Evolutionary conservation across 2,329 filamentous ascomycete genomes (phyloP), one percentile per base, ranked within the genome.

Genomic region (Alternaria arbusti): DNA sequence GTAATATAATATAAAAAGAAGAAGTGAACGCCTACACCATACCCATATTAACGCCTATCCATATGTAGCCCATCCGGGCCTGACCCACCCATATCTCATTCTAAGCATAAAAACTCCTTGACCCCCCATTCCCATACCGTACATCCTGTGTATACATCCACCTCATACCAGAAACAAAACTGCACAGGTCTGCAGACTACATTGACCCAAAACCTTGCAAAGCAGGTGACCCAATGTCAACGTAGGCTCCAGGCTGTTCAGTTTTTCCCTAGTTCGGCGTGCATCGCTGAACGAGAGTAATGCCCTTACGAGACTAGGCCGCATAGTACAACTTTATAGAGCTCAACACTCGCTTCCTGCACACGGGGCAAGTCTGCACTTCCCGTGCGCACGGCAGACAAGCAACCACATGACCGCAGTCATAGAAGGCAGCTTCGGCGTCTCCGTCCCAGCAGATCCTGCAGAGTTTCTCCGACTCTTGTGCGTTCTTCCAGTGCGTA

Each of bases 351-450:
- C 82, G 81, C 79, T 85, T 86, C 59, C 88, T 81, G 74, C 88
- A 90, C 23, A 90, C 86, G 1, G 88, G 88, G 68, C 88, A 90
- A 54, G 80, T 81, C 59, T 88, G 86, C 28, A 90, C 84, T 71
- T 86, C 83, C 54, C 82, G 82, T 12, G 88, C 88, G 71, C 88
- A 90, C n/a, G 79, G 79, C 61, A 87, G 78, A 66, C 88, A 90
- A 4, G 87, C 85, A 49, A 88, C 85, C 17, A 90, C 86, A 70
- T 90, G 88, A 0, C 88, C 88, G 67, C 88, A 90, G 66, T 88
- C 86, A 68, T 87, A 87, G 73, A 90, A 89, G 7, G 87, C 82
- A 5, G 87, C 85, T 64, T 88, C 86, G 57, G 87, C 86, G 45
- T 85, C 84, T 47, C 85, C 84, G n/a, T 86, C 84, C 76, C 86